Base-by-base conservation (phyloP, 2,329 filamentous ascomycete genomes). In the Xylaria polymorpha region DNA sequence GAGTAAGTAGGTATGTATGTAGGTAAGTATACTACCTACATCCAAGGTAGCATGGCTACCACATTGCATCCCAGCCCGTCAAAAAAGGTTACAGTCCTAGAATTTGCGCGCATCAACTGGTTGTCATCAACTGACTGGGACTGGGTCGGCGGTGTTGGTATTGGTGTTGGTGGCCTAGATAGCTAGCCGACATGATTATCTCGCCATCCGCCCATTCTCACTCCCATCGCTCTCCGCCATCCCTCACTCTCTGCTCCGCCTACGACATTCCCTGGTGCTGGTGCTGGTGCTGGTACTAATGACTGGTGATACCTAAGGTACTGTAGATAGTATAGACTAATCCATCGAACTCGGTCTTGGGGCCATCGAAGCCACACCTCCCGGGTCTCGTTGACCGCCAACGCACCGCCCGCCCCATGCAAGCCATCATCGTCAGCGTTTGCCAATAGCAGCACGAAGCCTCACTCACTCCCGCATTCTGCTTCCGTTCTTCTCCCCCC, bases 381-480 rank as follows among this genome's bases (percentile, higher is more conserved):
- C 44, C 68, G 61, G 39, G 46, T 59, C 51, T 44, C 44, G 63
- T 64, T 63, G 65, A 68, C 62, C 61, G 71, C 69, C 71, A 72
- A 66, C 71, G 62, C 70, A 72, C 63, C 41, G 50, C 61, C 59
- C 61, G 55, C 67, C 70, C 68, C 70, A 67, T 70, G 64, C 64
- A 64, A 61, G 48, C 62, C 61, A 51, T 65, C 59, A 71, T 72
- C 65, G 68, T 62, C 66, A 32, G 61, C 48, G 55, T 68, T 72
- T 64, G 53, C 71, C 68, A 68, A 69, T 71, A 61, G 60, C 61
- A 71, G 48, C 61, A 41, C 63, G 71, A 71, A 72, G 66, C 71
- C 75, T 75, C 76, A 75, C 72, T 75, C 72, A 67, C 71, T 51
- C 70, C 62, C 58, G 63, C 65, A 68, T 58, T 66, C 53, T 50